These are phyloP conservation scores for Chalciporus sphaerocephalus DNA, from an alignment of 768 basidiomycete genomes.

Conservation along the genomic window DNA sequence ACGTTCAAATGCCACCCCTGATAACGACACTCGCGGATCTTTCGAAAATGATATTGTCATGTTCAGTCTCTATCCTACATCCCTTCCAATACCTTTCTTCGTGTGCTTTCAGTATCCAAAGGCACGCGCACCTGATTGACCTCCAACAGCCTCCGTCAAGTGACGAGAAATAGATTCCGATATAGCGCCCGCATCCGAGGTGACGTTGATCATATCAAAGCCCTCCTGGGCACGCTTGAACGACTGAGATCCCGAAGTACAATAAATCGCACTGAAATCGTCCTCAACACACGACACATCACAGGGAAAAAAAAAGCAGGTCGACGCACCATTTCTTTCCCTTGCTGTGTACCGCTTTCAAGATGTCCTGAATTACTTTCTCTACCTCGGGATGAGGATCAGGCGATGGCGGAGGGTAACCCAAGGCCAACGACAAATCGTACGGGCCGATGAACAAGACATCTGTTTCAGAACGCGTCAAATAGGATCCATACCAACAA, in stretches of 20 bases:
- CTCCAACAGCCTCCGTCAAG: constrained; percentile 21
- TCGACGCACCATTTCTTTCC: constrained; percentile 61
- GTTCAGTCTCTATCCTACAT: background rate
- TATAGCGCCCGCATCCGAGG: constrained; percentile 42
- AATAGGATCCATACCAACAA: background rate
- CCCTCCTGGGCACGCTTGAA: constrained; percentile 44
- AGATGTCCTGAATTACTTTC: constrained; percentile 50
- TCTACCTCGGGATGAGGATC: constrained; percentile 65
- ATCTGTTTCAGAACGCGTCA: constrained; percentile 27
- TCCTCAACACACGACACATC: background rate
- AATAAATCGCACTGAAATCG: constrained; percentile 43
- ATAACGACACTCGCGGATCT: too few species aligned
- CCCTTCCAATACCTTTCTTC: background rate
- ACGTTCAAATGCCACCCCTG: too few species aligned
- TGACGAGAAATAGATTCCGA: constrained; percentile 30
- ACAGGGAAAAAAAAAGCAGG: background rate
- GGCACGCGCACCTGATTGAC: constrained; percentile 2
- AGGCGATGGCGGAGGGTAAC: constrained; percentile 56
- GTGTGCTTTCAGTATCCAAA: constrained; percentile 11
- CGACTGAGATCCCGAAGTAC: constrained; percentile 42
- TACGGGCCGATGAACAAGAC: constrained; percentile 64
- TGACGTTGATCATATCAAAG: constrained; percentile 55
- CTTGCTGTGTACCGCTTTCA: constrained; percentile 44
- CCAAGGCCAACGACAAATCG: constrained; percentile 60
- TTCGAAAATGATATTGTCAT: too few species aligned